phyloP scores from a whole-genome alignment of 169 alveolate species.

The Cryptosporidium meleagridis region DNA sequence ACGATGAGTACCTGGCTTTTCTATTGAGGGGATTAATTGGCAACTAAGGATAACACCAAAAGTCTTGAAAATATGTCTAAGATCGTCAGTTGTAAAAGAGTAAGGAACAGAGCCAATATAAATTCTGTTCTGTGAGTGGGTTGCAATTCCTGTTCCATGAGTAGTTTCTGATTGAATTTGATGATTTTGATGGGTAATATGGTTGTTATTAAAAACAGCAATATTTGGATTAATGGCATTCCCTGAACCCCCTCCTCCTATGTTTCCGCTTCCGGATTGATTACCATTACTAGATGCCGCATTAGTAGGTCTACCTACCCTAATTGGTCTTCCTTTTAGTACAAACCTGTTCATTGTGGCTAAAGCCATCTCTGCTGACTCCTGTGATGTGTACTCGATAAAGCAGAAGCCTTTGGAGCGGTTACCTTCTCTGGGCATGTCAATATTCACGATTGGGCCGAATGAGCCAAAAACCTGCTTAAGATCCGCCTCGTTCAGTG shows the following conservation, averaged over 20 bases:
- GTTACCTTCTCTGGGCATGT: conserved; percentile 83
- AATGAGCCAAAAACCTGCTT: conserved; percentile 80
- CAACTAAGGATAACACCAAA: conserved; percentile 80
- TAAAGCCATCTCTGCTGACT: conserved; percentile 82
- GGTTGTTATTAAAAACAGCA: conserved; percentile 46
- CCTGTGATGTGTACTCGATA: conserved; percentile 81
- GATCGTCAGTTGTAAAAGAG: conserved; percentile 78
- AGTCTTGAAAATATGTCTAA: conserved; percentile 79
- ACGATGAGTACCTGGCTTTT: conserved; percentile 79
- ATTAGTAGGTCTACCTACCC: conserved; percentile 81
- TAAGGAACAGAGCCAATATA: conserved; percentile 82
- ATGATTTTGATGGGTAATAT: conserved; percentile 43
- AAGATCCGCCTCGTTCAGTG: conserved; percentile 79
- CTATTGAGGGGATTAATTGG: conserved; percentile 79
- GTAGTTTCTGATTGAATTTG: conserved; percentile 32
- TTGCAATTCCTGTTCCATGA: conserved; percentile 64
- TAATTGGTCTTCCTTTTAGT: conserved; percentile 80
- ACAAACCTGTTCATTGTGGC: conserved; percentile 80
- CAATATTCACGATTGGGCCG: conserved; percentile 79
- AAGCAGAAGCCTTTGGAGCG: conserved; percentile 83
- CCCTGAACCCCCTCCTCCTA: conserved; percentile 40
- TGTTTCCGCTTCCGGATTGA: conserved; percentile 9
- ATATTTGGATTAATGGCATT: conserved; percentile 52
- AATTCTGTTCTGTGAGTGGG: conserved; percentile 76
- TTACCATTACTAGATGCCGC: conserved; percentile 48